Evolutionary conservation across 164 flowering plant species (phyloP).

Genomic region (Protea cynaroides): DNA sequence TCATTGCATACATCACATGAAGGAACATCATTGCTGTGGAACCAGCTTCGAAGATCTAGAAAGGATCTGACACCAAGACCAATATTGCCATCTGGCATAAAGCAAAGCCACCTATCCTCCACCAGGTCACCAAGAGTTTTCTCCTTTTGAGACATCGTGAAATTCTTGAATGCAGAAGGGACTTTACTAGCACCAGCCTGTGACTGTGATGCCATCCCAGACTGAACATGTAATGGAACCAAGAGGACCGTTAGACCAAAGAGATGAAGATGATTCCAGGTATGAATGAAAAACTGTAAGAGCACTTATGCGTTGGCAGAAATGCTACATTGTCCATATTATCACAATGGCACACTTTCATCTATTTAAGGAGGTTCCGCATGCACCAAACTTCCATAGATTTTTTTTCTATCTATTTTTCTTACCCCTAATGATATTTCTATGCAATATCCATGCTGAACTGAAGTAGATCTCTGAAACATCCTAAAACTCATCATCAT

Average conservation of each 20-base stretch:
- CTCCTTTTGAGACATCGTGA: conserved; percentile 79
- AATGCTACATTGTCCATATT: no score
- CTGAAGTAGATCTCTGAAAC: no score
- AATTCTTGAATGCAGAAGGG: conserved; percentile 69
- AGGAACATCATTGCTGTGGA: conserved; percentile 60
- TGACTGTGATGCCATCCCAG: conserved; percentile 39
- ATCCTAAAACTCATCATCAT: no score
- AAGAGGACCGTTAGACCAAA: neutral
- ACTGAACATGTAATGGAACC: conserved; percentile 28
- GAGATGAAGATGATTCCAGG: no score
- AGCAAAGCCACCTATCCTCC: conserved; percentile 72
- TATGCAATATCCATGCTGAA: no score
- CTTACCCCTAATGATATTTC: no score
- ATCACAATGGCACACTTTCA: no score
- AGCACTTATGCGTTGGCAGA: no score
- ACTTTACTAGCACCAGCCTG: conserved; percentile 30
- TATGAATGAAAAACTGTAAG: no score
- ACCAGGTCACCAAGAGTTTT: conserved; percentile 70
- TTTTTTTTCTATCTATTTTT: no score
- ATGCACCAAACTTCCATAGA: no score
- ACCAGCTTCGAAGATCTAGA: conserved; percentile 91
- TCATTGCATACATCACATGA: conserved; percentile 90
- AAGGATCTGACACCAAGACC: conserved; percentile 89
- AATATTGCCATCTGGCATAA: conserved; percentile 49
- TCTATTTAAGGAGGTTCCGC: no score